Conservation (phyloP, 306 rosid species). For the Pterocarpus macrocarpus region DNA sequence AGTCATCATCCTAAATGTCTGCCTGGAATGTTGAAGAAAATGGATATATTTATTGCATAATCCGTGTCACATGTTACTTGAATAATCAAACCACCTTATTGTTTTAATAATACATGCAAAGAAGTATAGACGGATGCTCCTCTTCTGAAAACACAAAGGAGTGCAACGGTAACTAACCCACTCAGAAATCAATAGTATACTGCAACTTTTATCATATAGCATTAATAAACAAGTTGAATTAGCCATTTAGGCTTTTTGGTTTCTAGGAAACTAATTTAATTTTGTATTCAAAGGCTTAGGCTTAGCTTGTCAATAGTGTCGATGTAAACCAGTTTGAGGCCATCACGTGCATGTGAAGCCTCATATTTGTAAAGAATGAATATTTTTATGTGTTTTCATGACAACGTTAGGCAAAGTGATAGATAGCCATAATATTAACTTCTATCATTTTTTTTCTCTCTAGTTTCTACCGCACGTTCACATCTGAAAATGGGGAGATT, state of each 20-base stretch:
- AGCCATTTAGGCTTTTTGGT: not conserved
- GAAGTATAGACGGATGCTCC: not conserved
- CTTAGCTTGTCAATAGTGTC: not conserved
- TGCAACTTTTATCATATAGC: slow-evolving; percentile 23
- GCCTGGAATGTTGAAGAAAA: not conserved
- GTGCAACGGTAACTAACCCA: slow-evolving; percentile 52
- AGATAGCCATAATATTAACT: not conserved
- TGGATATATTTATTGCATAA: not conserved
- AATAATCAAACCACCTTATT: slow-evolving; percentile 9
- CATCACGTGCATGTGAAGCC: not conserved
- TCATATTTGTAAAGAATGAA: slow-evolving; percentile 3
- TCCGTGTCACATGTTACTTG: not conserved
- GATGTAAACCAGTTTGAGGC: not conserved
- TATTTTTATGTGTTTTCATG: not conserved
- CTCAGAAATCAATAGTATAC: slow-evolving; percentile 31
- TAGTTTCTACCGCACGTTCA: not conserved
- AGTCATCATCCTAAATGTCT: slow-evolving; percentile 8
- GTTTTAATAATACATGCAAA: slow-evolving; percentile 13
- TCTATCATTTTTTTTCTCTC: not conserved
- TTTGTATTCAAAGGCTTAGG: slow-evolving; percentile 3
- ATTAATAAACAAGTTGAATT: slow-evolving; percentile 19
- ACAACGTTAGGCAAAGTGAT: not conserved
- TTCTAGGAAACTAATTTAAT: not conserved
- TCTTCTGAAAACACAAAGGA: slow-evolving; percentile 17
- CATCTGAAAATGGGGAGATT: slow-evolving; percentile 1